These are phyloP conservation scores for Phytophthora syringae DNA, from an alignment of 352 stramenopile species.

Conservation along the genomic window DNA sequence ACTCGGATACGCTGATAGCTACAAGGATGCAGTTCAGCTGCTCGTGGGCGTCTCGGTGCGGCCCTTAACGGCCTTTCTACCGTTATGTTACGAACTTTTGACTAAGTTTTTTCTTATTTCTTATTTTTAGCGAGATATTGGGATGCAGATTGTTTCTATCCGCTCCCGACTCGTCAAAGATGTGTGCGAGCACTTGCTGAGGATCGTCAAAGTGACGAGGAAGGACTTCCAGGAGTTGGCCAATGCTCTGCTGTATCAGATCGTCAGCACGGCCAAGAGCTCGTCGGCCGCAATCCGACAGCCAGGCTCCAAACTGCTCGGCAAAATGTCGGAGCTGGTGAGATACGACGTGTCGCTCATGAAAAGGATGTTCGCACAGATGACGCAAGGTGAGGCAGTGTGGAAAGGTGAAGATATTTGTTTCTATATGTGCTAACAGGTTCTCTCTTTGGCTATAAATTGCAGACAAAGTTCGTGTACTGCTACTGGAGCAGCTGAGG, in stretches of 20 bases:
- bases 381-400: conserved; percentile 45
- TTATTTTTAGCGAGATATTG: conserved; percentile 45
- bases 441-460: not conserved
- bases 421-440: not conserved
- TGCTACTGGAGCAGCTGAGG: conserved; percentile 67
- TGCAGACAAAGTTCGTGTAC: conserved; percentile 55
- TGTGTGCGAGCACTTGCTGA: conserved; percentile 49
- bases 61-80: not conserved
- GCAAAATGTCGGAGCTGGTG: conserved; percentile 57
- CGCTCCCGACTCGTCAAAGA: conserved; percentile 63
- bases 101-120: conserved; percentile 11
- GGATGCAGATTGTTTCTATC: conserved; percentile 46
- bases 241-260: conserved; percentile 57
- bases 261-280: conserved; percentile 60
- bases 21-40: conserved; percentile 40
- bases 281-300: conserved; percentile 59
- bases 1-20: conserved; percentile 28
- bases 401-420: not conserved
- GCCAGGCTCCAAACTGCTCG: conserved; percentile 57
- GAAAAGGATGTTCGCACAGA: conserved; percentile 49
- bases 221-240: conserved; percentile 60
- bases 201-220: conserved; percentile 55
- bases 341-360: conserved; percentile 67
- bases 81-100: conserved; percentile 8
- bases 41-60: conserved; percentile 58